Evolutionary conservation across 305 asterid species (phyloP), one percentile per base, ranked within the genome.

Genomic region (Fraxinus velutina): DNA sequence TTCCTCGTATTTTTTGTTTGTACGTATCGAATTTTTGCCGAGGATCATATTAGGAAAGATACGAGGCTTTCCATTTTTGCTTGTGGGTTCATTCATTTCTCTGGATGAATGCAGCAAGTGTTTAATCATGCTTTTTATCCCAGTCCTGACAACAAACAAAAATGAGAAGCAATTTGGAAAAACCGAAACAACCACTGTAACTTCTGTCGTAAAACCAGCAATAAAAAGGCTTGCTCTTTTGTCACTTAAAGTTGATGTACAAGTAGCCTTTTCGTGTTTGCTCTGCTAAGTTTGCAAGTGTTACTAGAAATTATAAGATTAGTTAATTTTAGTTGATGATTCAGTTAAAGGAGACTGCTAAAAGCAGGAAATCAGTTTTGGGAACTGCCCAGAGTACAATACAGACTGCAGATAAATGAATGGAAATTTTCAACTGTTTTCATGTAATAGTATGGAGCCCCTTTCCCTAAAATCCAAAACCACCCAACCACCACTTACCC

Each of bases 211-310:
- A 68, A 68, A 29, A 27, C 74, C 74, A 68, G 10, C 34, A 29
- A 27, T 27, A 68, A 12, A 29, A 27, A 27, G 74, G 74, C 74
- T 9, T 68, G 74, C 21, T 13, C 74, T 68, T 29, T 2, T 68
- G 99, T 68, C 74, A 68, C 39, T 68, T 68, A 29, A 62, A 62
- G 71, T 62, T 0, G n/a, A 62, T 22, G 71, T 62, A 62, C 32
- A 62, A 62, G 24, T 21, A 21, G 30, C 30, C 32, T 62, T 62
- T 62, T 62, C 6, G 5, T 21, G 15, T 21, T 8, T 57, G 4
- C 32, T 62, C 5, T 57, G 27, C 68, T 19, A 57, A 57, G 68
- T 19, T 8, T 62, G 32, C 71, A 60, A 60, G 32, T 62, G 71
- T 62, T 62, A 8, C 71, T 62, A 62, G 32, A 62, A 22, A 62